These are phyloP conservation scores for Penicillium subrubescens DNA, from an alignment of 495 filamentous ascomycete genomes.

Conservation along the genomic window DNA sequence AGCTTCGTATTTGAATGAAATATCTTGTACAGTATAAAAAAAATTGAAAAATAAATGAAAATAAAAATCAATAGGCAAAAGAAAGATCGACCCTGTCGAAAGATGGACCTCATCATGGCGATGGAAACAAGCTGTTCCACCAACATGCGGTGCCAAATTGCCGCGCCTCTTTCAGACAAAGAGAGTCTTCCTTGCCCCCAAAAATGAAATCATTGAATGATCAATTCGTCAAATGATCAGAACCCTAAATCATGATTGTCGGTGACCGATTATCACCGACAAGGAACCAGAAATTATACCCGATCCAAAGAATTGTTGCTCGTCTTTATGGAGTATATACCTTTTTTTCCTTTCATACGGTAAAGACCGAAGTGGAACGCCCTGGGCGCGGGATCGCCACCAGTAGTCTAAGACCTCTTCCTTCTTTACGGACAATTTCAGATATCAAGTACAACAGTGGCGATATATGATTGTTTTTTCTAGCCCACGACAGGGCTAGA, in stretches of 20 bases:
- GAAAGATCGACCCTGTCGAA: slow-evolving; percentile 1
- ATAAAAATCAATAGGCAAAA: slow-evolving; percentile 11
- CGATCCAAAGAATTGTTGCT: slow-evolving; percentile 24
- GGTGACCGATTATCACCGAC: slow-evolving; percentile 16
- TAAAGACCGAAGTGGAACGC: background rate
- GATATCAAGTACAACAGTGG: slow-evolving; percentile 27
- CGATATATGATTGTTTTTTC: slow-evolving; percentile 2
- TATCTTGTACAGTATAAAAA: slow-evolving; percentile 12
- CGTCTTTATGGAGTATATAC: background rate
- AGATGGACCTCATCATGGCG: background rate
- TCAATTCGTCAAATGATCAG: background rate
- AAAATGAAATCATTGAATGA: background rate
- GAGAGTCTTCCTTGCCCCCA: background rate
- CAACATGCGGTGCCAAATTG: slow-evolving; percentile 11
- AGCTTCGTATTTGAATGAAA: slow-evolving; percentile 5
- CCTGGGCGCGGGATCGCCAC: slow-evolving; percentile 21
- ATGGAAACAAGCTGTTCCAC: slow-evolving; percentile 4
- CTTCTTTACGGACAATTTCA: slow-evolving; percentile 11
- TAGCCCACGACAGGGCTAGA: background rate
- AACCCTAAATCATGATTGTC: background rate
- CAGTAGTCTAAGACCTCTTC: background rate
- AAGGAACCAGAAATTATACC: slow-evolving; percentile 27
- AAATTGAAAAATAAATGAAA: slow-evolving; percentile 12
- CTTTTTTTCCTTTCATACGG: background rate
- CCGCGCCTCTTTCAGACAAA: slow-evolving; percentile 21